Percentiles rank a stretch among this genome's conserved stretches.
Evolutionary conservation across 2,329 filamentous ascomycete species (phyloP).

Genomic region (Fusarium odoratissimum): DNA sequence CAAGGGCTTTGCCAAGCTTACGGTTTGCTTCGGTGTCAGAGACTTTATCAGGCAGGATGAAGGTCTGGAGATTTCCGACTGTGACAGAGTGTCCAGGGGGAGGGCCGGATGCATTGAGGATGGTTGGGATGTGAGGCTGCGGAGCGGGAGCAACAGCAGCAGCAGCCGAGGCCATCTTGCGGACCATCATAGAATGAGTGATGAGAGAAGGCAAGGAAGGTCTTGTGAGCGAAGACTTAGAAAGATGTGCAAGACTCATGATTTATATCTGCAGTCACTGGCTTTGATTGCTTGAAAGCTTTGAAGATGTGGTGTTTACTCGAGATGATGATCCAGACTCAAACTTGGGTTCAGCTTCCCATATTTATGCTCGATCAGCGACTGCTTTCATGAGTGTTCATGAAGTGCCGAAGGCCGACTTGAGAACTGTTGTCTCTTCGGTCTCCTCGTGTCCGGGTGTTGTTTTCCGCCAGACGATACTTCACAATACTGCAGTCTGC

Average conservation of each 20-base stretch:
- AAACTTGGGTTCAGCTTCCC: not conserved
- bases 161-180: not conserved
- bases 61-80: constrained; percentile 53
- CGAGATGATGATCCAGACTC: not conserved
- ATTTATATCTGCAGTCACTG: not conserved
- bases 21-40: constrained; percentile 49
- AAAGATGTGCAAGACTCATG: not conserved
- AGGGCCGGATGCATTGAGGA: constrained; percentile 26
- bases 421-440: not conserved
- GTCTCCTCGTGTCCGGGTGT: not conserved
- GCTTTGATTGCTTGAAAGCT: too few relatives aligned
- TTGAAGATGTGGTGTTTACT: not conserved
- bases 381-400: fast-evolving
- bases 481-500: not conserved
- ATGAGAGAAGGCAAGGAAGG: not conserved
- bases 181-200: not conserved
- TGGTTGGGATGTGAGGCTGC: not conserved
- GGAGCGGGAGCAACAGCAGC: not conserved
- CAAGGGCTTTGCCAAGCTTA: constrained; percentile 54
- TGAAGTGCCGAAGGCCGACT: not conserved
- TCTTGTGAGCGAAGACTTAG: not conserved
- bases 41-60: constrained; percentile 54
- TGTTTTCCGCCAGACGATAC: not conserved
- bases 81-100: constrained; percentile 45
- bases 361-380: not conserved